Base-by-base conservation (phyloP, 2,329 filamentous ascomycete genomes). In the Xylariaceae sp. region DNA sequence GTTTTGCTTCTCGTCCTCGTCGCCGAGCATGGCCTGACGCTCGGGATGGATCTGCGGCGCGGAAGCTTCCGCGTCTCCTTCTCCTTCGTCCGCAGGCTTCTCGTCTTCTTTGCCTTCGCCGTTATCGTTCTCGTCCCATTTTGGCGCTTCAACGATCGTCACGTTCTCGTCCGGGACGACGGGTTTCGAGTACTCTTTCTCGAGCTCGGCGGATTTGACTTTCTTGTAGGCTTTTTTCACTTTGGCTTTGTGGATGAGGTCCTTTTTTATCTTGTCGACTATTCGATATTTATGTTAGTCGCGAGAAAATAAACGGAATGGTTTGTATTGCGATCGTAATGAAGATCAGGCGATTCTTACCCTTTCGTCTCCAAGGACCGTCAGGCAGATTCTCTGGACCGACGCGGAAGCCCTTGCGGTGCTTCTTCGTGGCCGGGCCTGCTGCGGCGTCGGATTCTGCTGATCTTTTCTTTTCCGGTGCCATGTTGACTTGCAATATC, bases 191-290 rank as follows among this genome's bases (percentile, higher is more conserved):
- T 63, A 61, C 30, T 61, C 58, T 58, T 65, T 60, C 13, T 56
- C 61, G 52, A 73, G 64, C 60, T 76, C 73, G 55, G 78, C 73
- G 34, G 85, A 86, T 74, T 92, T 93, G 64, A 96, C 79, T 75
- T 96, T 97, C 64, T 88, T 89, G 72, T 96, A 97, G 48, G 89
- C 84, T 75, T 96, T 96, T 76, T 93, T 94, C 63, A 96, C 81
- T 75, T 97, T 96, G 61, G 92, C 92, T 73, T 94, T 95, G 74
- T 92, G 85, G 68, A 97, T 97, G 58, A 96, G 78, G 65, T 89
- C 85, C 65, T 88, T 83, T 75, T 97, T 97, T 71, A 96, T 94
- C 75, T 93, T 93, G 74, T 90, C 86, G 59, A 89, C 90, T 47
- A 10, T 30, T 11, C 1, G 34, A 44, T n/a, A 55, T 17, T 2